phyloP scores from a whole-genome alignment of 1,284 basidiomycete genomes.

The Irpex lacteus region DNA sequence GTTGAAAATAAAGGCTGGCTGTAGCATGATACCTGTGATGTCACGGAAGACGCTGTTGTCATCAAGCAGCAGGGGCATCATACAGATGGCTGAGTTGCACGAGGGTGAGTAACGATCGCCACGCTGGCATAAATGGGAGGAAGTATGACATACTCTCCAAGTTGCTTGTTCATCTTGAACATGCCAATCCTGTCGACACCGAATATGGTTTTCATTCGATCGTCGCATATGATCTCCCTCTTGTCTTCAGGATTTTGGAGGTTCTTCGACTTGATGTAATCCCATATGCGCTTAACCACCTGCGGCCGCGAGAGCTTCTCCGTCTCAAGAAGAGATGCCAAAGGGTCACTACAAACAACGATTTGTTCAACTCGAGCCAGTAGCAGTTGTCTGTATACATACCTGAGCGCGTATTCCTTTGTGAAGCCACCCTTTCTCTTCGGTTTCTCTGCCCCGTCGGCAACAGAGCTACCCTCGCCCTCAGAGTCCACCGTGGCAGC shows the following conservation, averaged over 20 bases:
- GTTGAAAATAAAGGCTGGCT: background rate
- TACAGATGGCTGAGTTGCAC: conserved; percentile 4
- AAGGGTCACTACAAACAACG: conserved; percentile 47
- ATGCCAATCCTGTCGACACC: conserved; percentile 77
- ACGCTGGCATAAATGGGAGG: background rate
- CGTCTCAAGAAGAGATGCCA: conserved; percentile 55
- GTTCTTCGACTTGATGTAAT: conserved; percentile 75
- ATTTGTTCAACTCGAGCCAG: background rate
- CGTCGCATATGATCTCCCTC: conserved; percentile 81
- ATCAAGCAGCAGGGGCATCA: conserved; percentile 1
- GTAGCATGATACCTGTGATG: background rate
- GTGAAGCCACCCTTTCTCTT: conserved; percentile 55
- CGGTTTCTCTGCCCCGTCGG: conserved; percentile 27
- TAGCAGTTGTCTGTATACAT: conserved; percentile 14
- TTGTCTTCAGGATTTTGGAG: conserved; percentile 81
- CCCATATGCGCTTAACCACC: conserved; percentile 85
- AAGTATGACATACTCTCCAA: conserved; percentile 60
- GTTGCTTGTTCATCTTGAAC: conserved; percentile 85
- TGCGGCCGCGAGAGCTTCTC: conserved; percentile 80
- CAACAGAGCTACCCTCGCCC: conserved; percentile 40
- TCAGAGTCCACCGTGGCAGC: conserved; percentile 55
- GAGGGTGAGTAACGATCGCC: background rate
- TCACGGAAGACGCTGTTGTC: background rate
- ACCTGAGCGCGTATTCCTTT: conserved; percentile 80
- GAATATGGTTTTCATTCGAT: conserved; percentile 66